A percentile compares a stretch with the other conserved stretches of the same genome.
These are phyloP conservation scores for Monosiga brevicollis DNA, from an alignment of 78 protist species.

Conservation along the genomic window DNA sequence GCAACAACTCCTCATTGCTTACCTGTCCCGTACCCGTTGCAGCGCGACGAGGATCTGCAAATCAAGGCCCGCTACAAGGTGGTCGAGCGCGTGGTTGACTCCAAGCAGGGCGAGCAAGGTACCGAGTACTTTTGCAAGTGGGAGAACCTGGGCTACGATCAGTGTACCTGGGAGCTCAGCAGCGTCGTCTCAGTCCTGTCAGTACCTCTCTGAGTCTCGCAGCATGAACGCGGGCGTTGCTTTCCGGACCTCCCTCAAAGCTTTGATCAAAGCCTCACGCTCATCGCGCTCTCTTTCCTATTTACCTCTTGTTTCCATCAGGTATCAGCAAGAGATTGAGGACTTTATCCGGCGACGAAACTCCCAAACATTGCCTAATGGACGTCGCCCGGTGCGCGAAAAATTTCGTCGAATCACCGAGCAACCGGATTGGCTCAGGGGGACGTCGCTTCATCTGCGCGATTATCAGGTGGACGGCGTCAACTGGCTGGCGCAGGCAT, in stretches of 20 bases:
- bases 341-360: neutral
- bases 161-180: constrained; percentile 77
- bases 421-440: constrained; percentile 6
- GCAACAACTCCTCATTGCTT: neutral
- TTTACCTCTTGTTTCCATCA: neutral
- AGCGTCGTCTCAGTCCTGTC: neutral
- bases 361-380: neutral
- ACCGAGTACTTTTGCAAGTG: constrained; percentile 72
- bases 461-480: constrained; percentile 33
- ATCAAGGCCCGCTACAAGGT: neutral
- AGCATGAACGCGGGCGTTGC: neutral
- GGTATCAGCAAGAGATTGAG: neutral
- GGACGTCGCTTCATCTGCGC: neutral
- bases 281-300: neutral
- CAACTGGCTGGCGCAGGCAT: constrained; percentile 52
- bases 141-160: constrained; percentile 51
- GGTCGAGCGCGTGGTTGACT: neutral
- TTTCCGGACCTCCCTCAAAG: neutral
- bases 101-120: neutral
- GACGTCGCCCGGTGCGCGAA: neutral
- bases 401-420: neutral
- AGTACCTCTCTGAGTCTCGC: neutral
- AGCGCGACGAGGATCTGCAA: neutral
- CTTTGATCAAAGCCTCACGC: neutral
- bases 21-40: neutral